Evolutionary conservation across 2,329 filamentous ascomycete genomes (phyloP).

Genomic region (Colletotrichum spaethianum): DNA sequence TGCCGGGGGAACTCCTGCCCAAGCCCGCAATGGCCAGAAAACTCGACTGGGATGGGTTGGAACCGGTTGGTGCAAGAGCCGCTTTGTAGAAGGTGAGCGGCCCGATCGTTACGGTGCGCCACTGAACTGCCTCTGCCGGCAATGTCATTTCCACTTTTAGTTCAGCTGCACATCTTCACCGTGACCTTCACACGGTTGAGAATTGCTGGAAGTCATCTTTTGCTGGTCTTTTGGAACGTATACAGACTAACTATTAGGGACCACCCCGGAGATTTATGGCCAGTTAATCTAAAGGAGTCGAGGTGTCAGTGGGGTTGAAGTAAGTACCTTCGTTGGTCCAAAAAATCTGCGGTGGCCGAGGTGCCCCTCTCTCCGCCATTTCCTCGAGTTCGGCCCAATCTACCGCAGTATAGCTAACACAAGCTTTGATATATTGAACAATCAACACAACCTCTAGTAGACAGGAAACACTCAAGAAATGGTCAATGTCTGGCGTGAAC

Average conservation of each 20-base stretch:
- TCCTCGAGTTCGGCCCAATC: background rate
- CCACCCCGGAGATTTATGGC: background rate
- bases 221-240: background rate
- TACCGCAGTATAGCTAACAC: background rate
- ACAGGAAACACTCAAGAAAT: background rate
- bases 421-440: background rate
- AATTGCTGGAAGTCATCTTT: background rate
- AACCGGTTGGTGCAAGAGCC: conserved; percentile 4
- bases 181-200: background rate
- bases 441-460: background rate
- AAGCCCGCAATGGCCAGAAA: background rate
- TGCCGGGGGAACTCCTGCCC: conserved; percentile 3
- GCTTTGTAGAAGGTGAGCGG: background rate
- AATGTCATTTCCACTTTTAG: background rate
- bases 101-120: conserved; percentile 1
- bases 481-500: background rate
- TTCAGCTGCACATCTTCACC: background rate
- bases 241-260: background rate
- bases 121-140: background rate
- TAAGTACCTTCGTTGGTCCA: background rate
- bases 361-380: background rate
- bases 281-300: background rate
- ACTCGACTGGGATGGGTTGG: background rate
- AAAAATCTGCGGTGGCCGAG: too few relatives aligned
- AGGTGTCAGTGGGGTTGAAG: background rate